These are phyloP conservation scores for Daldinia sp. DNA, from an alignment of 2,329 filamentous ascomycete species.

Conservation along the genomic window DNA sequence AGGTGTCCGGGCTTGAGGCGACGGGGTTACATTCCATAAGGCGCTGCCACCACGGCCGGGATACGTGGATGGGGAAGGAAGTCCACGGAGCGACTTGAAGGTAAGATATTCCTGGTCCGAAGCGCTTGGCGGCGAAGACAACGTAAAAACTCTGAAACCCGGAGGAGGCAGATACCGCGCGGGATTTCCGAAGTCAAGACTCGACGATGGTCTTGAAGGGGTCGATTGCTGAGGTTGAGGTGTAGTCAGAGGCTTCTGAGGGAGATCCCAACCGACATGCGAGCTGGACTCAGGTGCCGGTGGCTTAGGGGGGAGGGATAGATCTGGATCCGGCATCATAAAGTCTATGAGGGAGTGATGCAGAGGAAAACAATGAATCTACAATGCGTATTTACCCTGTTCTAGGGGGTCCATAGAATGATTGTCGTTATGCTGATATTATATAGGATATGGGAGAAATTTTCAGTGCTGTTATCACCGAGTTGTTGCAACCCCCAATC, in stretches of 20 bases:
- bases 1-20: not conserved
- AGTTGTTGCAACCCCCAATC: not conserved
- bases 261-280: not conserved
- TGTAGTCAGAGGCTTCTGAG: not conserved
- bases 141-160: not conserved
- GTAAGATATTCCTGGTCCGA: not conserved
- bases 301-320: constrained; percentile 1
- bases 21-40: not conserved
- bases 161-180: too few relatives aligned
- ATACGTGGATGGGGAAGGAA: not conserved
- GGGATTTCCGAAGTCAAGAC: not conserved
- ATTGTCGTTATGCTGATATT: not conserved
- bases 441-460: not conserved
- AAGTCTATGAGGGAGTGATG: not conserved
- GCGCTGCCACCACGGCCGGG: not conserved
- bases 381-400: not conserved
- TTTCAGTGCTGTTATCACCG: not conserved
- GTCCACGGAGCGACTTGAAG: not conserved
- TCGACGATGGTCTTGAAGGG: not conserved
- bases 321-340: not conserved
- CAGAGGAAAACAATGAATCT: not conserved
- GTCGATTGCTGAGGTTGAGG: not conserved
- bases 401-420: not conserved
- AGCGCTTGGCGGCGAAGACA: not conserved
- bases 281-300: not conserved